phyloP scores from a whole-genome alignment of 75 land plant species.

The Selaginella moellendorffii region DNA sequence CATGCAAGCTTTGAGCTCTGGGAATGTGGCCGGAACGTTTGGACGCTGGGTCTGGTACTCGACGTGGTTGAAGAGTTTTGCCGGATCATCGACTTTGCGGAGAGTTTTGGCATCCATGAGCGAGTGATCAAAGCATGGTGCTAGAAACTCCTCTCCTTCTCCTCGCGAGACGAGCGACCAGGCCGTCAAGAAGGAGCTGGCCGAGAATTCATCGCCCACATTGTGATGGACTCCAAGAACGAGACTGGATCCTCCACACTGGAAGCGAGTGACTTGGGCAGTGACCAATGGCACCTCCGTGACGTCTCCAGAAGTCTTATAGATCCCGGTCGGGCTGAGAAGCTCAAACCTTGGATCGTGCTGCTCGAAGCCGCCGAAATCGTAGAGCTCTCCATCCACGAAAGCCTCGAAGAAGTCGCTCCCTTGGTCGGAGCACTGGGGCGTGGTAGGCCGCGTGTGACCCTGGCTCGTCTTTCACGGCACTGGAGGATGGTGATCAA shows the following conservation, averaged over 20 bases:
- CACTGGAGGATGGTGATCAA: no score
- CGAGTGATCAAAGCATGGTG: background rate
- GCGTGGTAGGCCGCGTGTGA: no score
- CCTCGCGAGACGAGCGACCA: background rate
- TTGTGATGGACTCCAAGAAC: conserved; percentile 2
- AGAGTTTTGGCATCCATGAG: no score
- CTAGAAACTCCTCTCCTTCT: background rate
- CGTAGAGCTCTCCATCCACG: conserved; percentile 11
- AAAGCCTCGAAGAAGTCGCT: conserved; percentile 13
- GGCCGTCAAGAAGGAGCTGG: conserved; percentile 4
- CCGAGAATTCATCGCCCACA: conserved; percentile 4
- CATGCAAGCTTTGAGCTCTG: background rate
- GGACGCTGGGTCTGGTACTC: background rate
- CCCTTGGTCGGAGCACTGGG: conserved; percentile 11
- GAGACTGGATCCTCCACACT: background rate
- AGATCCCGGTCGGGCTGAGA: background rate
- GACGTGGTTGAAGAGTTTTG: no score
- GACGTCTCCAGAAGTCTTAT: background rate
- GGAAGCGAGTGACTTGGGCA: background rate
- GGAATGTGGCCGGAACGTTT: background rate
- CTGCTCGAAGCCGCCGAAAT: conserved; percentile 6
- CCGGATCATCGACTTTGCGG: no score
- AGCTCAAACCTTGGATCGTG: background rate
- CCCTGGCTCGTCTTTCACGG: no score
- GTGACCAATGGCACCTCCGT: background rate